Evolutionary conservation across 2,329 filamentous ascomycete species (phyloP).

Genomic region (Diplodia mutila): DNA sequence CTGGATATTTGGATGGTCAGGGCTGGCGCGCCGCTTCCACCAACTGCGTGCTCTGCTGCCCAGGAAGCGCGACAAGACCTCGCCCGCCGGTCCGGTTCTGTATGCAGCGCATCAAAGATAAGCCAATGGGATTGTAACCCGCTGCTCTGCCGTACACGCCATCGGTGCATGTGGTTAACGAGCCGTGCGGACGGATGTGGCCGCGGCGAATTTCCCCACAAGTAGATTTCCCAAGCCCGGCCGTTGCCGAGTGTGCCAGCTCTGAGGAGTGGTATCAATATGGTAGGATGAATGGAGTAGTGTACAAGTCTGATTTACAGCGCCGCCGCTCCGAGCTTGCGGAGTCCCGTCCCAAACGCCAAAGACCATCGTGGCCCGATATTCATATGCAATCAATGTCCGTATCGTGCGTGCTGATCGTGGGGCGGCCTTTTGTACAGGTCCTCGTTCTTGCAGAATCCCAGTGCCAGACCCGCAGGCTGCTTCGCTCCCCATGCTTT

Average conservation of each 20-base stretch:
- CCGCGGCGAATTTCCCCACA: conserved; percentile 16
- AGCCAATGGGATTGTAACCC: conserved; percentile 10
- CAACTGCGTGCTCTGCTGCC: conserved; percentile 8
- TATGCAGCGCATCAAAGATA: neutral
- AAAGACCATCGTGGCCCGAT: neutral
- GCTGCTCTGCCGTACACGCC: neutral
- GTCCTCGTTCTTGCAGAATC: conserved; percentile 26
- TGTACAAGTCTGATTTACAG: conserved; percentile 13
- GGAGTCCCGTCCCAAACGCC: neutral
- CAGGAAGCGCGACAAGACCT: neutral
- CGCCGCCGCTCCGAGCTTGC: neutral
- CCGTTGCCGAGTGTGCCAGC: conserved; percentile 5
- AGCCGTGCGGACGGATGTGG: conserved; percentile 10
- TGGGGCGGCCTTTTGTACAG: conserved; percentile 37
- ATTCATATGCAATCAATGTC: conserved; percentile 25
- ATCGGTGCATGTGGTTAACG: conserved; percentile 19
- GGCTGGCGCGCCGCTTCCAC: neutral
- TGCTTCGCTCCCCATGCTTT: conserved; percentile 63
- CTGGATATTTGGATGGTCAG: neutral
- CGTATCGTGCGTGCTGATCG: neutral
- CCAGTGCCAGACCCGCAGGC: conserved; percentile 24
- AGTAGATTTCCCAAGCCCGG: neutral
- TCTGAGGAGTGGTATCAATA: conserved; percentile 6
- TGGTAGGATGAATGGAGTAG: conserved; percentile 5
- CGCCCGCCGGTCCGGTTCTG: conserved; percentile 1